Base-by-base conservation (phyloP, 2,329 filamentous ascomycete species). In the Pseudonectria buxi region DNA sequence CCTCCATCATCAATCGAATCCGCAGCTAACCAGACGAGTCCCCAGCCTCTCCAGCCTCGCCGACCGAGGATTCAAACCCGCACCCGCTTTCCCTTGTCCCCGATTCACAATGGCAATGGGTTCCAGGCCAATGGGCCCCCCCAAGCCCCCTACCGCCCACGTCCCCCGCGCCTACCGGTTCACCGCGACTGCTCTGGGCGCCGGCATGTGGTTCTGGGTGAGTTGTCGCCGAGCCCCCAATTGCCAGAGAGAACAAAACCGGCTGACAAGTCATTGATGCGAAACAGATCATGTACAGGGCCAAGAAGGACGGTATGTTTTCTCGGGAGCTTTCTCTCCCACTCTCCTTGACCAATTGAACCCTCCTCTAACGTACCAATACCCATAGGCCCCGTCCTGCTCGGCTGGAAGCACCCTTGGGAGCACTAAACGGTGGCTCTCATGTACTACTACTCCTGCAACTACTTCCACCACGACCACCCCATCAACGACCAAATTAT, bases 151-250 rank as follows among this genome's bases (percentile, higher is more conserved):
- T 2, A 55, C 64, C 51, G 68, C 72, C 45, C 70, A 72, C 48
- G 71, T 73, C 43, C 66, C 68, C 26, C 62, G 63, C 33, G 58
- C 95, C 48, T 95, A 96, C 71, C 79, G 86, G 59, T 83, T 90
- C 63, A 76, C 81, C 39, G 90, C 86, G 30, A 95, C 87, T 29
- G 86, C 82, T 43, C 73, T 98, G 45, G 86, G 88, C 51, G 92
- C 92, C 36, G 86, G 84, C 68, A 98, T 96, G 92, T 98, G 92
- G 92, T 96, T 98, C 69, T 98, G 92, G 64, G 89, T 96, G 77
- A 58, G 83, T 71, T 37, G 12, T 27, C 10, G 6, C 13, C 35
- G 6, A 13, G 10, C 15, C 14, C 15, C 4, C 4, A 10, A 18
- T 25, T 5, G 30, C 10, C 25, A 15, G 15, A 12, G 18, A 22